phyloP scores from a whole-genome alignment of 495 filamentous ascomycete genomes.

The Staphylotrichum tortipilum region DNA sequence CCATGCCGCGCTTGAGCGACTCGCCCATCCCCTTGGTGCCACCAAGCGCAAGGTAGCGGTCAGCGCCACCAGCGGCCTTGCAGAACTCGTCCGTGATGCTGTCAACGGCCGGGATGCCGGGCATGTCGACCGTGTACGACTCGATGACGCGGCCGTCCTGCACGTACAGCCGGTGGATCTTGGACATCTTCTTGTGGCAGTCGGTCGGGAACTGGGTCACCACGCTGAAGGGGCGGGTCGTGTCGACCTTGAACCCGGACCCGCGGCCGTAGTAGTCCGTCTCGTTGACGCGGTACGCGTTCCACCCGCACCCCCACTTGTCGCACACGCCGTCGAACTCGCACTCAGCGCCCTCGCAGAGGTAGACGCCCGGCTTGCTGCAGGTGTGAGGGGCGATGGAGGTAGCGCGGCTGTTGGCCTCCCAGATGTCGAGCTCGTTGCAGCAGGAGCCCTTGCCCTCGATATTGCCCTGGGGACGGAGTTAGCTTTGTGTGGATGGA shows the following conservation, averaged over 20 bases:
- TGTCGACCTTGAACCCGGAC: conserved; percentile 19
- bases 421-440: conserved; percentile 59
- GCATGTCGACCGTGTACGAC: conserved; percentile 4
- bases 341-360: conserved; percentile 45
- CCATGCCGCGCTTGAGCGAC: conserved; percentile 52
- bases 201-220: conserved; percentile 61
- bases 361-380: conserved; percentile 40
- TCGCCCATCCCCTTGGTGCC: conserved; percentile 50
- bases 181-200: conserved; percentile 32
- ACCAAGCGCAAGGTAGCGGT: conserved; percentile 44
- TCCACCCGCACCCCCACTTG: conserved; percentile 57
- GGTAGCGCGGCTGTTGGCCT: conserved; percentile 51
- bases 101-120: conserved; percentile 26
- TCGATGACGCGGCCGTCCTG: conserved; percentile 42
- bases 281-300: conserved; percentile 53
- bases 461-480: conserved; percentile 35
- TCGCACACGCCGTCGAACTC: conserved; percentile 50
- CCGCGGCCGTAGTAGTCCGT: conserved; percentile 43
- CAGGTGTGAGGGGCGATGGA: conserved; percentile 52
- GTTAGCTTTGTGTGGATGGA: too few relatives aligned
- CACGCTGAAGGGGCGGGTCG: conserved; percentile 49
- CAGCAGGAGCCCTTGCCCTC: conserved; percentile 47
- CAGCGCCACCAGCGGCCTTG: conserved; percentile 40
- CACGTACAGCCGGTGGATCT: conserved; percentile 55
- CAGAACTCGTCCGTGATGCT: conserved; percentile 52